Evolutionary conservation across 2,329 filamentous ascomycete species (phyloP).

Genomic region (Helotiales sp.): DNA sequence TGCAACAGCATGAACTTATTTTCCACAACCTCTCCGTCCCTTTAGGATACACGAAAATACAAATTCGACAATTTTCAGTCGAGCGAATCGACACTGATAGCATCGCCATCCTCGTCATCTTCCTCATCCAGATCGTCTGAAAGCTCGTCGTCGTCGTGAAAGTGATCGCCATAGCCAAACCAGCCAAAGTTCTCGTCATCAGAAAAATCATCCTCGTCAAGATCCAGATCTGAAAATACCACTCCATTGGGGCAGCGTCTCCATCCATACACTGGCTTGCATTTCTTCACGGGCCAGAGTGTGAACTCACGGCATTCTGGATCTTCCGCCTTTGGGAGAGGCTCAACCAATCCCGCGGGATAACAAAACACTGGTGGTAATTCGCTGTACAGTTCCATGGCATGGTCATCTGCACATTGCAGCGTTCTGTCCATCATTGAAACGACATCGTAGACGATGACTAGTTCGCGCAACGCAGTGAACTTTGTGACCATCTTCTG

Average conservation of each 20-base stretch:
- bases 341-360: not conserved
- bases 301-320: not conserved
- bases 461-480: constrained; percentile 17
- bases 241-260: constrained; percentile 21
- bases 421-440: constrained; percentile 6
- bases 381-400: constrained; percentile 14
- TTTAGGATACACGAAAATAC: not conserved
- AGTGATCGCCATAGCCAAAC: not conserved
- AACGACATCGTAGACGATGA: constrained; percentile 21
- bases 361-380: constrained; percentile 17
- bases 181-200: not conserved
- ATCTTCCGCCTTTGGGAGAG: not conserved
- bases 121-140: not conserved
- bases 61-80: not conserved
- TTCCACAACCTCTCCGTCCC: not conserved
- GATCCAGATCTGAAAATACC: constrained; percentile 9
- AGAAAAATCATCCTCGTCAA: constrained; percentile 11
- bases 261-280: constrained; percentile 28
- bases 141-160: not conserved
- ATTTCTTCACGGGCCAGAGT: constrained; percentile 15
- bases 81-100: constrained; percentile 5
- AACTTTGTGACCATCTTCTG: constrained; percentile 8
- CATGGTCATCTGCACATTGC: constrained; percentile 16
- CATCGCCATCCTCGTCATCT: not conserved
- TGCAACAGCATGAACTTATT: not conserved